A percentile compares a stretch with the other conserved stretches of the same genome.
phyloP scores from a whole-genome alignment of 2,329 filamentous ascomycete species.

The Metarhizium humberi region DNA sequence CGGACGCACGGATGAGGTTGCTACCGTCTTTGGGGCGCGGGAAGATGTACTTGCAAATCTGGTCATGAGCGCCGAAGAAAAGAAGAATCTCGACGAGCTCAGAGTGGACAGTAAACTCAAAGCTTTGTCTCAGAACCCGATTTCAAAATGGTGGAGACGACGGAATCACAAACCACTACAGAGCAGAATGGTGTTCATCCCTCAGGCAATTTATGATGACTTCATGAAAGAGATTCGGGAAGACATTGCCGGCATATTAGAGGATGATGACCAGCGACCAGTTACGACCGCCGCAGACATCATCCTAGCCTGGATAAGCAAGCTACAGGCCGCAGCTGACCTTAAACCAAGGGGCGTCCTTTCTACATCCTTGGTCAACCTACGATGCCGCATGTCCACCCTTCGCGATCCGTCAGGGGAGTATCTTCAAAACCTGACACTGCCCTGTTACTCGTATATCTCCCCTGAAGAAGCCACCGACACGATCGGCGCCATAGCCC shows the following conservation, averaged over 20 bases:
- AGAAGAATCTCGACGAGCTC: background rate
- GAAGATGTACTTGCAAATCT: conserved; percentile 3
- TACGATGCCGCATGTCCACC: conserved; percentile 2
- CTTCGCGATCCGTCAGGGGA: conserved; percentile 6
- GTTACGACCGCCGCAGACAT: conserved; percentile 6
- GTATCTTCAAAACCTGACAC: conserved; percentile 6
- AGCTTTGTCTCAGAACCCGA: background rate
- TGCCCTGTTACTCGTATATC: conserved; percentile 1
- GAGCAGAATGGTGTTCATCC: conserved; percentile 7
- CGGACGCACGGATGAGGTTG: background rate
- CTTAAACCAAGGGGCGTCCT: background rate
- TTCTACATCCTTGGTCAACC: background rate
- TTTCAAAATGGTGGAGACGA: conserved; percentile 1
- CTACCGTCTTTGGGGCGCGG: background rate
- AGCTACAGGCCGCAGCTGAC: conserved; percentile 3
- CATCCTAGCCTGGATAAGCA: conserved; percentile 5
- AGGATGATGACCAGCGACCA: conserved; percentile 2
- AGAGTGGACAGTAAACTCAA: background rate
- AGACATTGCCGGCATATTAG: background rate
- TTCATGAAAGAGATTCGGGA: conserved; percentile 3
- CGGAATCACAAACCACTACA: background rate
- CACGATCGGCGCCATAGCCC: conserved; percentile 1
- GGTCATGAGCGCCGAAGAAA: conserved; percentile 1
- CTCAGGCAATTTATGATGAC: conserved; percentile 4
- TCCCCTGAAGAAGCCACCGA: background rate